phyloP scores from a whole-genome alignment of 225 moss, liverwort and hornwort genomes.

The Pseudisothecium myosuroides region DNA sequence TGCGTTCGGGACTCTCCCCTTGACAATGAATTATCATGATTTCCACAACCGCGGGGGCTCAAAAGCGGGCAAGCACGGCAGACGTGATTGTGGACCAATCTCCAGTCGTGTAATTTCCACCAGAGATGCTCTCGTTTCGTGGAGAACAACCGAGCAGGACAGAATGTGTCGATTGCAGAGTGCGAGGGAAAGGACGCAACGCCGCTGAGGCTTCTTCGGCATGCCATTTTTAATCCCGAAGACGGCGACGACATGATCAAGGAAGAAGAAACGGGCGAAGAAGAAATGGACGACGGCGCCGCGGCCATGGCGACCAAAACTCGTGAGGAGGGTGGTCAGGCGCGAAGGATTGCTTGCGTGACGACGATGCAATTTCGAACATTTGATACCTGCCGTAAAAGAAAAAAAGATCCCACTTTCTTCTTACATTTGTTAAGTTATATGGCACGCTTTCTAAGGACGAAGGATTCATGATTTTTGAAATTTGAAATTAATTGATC shows the following conservation, averaged over 20 bases:
- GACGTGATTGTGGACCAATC: neutral
- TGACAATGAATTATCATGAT: neutral
- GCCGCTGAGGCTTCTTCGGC: constrained; percentile 5
- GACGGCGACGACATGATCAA: constrained; percentile 6
- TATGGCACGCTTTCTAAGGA: neutral
- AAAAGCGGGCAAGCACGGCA: neutral
- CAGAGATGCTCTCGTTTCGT: neutral
- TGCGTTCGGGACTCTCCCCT: neutral
- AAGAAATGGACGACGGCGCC: neutral
- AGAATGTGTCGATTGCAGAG: neutral
- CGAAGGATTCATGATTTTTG: neutral
- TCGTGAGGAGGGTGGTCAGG: neutral
- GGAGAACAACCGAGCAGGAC: neutral
- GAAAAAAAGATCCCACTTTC: neutral
- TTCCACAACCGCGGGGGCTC: neutral
- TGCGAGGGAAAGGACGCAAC: neutral
- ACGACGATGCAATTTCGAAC: neutral
- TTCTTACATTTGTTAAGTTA: too few relatives aligned
- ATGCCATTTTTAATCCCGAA: constrained; percentile 5
- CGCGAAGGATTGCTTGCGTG: neutral
- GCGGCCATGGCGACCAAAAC: neutral
- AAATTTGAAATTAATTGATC: neutral
- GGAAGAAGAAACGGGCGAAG: neutral
- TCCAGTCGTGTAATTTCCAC: neutral
- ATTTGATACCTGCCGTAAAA: neutral